Evolutionary conservation across 2,329 filamentous ascomycete genomes (phyloP).

Genomic region (Diplodia scrobiculata): DNA sequence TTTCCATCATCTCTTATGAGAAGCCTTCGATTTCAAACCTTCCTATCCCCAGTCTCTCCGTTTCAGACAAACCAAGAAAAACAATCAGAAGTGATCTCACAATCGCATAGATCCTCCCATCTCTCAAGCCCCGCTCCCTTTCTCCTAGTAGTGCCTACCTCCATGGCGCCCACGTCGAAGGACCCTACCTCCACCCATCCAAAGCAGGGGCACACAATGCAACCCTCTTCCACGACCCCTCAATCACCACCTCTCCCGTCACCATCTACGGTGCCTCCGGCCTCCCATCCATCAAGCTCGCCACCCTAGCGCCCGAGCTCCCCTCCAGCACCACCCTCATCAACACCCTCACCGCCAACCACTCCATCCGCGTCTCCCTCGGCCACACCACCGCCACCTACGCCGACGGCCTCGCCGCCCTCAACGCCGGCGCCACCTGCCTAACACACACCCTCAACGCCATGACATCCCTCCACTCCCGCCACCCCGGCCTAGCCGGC

Average conservation of each 20-base stretch:
- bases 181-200: slow-evolving; percentile 56
- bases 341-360: slow-evolving; percentile 42
- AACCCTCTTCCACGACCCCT: slow-evolving; percentile 48
- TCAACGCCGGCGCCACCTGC: slow-evolving; percentile 54
- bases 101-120: slow-evolving; percentile 51
- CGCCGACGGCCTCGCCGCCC: slow-evolving; percentile 49
- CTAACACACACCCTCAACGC: slow-evolving; percentile 60
- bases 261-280: slow-evolving; percentile 53
- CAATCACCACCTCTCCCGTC: slow-evolving; percentile 36
- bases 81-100: slow-evolving; percentile 1
- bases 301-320: slow-evolving; percentile 59
- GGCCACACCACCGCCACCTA: slow-evolving; percentile 56
- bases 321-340: slow-evolving; percentile 49
- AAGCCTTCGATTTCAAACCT: background rate
- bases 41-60: background rate
- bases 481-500: slow-evolving; percentile 56
- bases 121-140: slow-evolving; percentile 49
- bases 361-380: slow-evolving; percentile 52
- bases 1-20: background rate
- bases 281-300: slow-evolving; percentile 50
- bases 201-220: slow-evolving; percentile 59
- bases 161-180: slow-evolving; percentile 60
- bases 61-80: background rate
- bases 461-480: slow-evolving; percentile 55
- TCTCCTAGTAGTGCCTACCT: slow-evolving; percentile 50